Conservation (phyloP, 2,329 filamentous ascomycete species). For the Colletotrichum sp. region DNA sequence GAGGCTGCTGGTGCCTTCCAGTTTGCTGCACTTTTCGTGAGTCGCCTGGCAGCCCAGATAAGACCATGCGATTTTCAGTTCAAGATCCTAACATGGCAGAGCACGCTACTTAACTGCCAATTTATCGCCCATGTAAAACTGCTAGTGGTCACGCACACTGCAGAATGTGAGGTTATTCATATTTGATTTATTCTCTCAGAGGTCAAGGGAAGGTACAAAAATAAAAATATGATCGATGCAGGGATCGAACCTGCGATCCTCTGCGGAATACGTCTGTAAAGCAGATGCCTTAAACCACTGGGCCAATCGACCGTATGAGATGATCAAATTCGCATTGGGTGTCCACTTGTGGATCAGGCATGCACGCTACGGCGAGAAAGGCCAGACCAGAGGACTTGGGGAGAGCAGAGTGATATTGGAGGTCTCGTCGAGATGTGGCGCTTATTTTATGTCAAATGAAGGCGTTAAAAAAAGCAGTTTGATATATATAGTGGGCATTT, state of each 20-base stretch:
- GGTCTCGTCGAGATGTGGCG: not conserved
- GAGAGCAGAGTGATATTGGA: not conserved
- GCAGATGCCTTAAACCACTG: constrained; percentile 43
- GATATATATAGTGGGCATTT: not conserved
- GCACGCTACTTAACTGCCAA: not conserved
- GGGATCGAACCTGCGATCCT: constrained; percentile 51
- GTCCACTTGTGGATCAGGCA: not conserved
- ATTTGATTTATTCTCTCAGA: not conserved
- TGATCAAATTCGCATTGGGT: rapidly evolving
- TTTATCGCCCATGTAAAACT: rapidly evolving
- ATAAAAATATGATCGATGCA: constrained; percentile 38
- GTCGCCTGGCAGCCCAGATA: not conserved
- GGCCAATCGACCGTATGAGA: constrained; percentile 36
- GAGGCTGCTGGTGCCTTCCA: not conserved
- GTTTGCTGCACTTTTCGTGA: not conserved
- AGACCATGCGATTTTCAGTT: not conserved
- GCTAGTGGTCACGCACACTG: not conserved
- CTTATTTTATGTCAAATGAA: not conserved
- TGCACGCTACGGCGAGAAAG: not conserved
- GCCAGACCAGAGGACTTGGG: not conserved
- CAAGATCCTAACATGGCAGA: not conserved
- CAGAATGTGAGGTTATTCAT: not conserved
- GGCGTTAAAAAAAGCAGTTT: too few species aligned
- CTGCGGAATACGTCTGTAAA: constrained; percentile 38
- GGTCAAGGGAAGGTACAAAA: not conserved